A percentile compares a stretch with the other conserved stretches of the same genome.
phyloP scores from a whole-genome alignment of 2,329 filamentous ascomycete genomes.

The Trichoderma sp. region DNA sequence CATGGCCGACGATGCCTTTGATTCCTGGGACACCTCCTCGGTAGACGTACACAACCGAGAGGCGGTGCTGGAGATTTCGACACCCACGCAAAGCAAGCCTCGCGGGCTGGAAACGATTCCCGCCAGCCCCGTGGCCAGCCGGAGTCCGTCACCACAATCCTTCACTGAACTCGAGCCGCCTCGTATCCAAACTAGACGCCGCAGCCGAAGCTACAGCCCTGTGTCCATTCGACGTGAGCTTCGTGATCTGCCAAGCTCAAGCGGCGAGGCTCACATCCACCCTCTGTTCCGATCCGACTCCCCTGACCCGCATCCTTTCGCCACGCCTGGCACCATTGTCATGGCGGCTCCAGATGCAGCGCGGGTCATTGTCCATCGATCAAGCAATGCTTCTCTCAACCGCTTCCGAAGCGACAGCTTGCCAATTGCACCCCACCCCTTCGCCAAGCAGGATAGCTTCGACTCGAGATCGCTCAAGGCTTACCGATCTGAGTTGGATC shows the following conservation, averaged over 20 bases:
- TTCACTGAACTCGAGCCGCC: slow-evolving; percentile 57
- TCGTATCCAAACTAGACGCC: slow-evolving; percentile 33
- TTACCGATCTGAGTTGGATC: slow-evolving; percentile 25
- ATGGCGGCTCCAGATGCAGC: slow-evolving; percentile 68
- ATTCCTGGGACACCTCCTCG: slow-evolving; percentile 71
- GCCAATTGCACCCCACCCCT: slow-evolving; percentile 44
- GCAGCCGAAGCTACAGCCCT: slow-evolving; percentile 55
- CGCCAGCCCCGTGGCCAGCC: slow-evolving; percentile 61
- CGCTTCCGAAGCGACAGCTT: slow-evolving; percentile 58
- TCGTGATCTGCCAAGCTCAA: slow-evolving; percentile 26
- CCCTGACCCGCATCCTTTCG: slow-evolving; percentile 62
- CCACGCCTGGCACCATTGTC: slow-evolving; percentile 69
- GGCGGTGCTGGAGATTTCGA: slow-evolving; percentile 51
- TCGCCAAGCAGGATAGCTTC: slow-evolving; percentile 49
- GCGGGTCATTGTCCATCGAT: slow-evolving; percentile 57
- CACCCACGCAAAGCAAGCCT: slow-evolving; percentile 43
- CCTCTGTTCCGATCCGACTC: slow-evolving; percentile 74
- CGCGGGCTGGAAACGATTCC: slow-evolving; percentile 70
- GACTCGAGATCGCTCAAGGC: slow-evolving; percentile 37
- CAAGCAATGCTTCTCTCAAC: slow-evolving; percentile 50
- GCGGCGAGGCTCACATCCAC: slow-evolving; percentile 69
- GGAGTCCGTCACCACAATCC: slow-evolving; percentile 60
- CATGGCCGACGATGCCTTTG: slow-evolving; percentile 61
- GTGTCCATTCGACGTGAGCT: slow-evolving; percentile 34
- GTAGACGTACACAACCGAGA: slow-evolving; percentile 63